Evolutionary conservation across 1,284 basidiomycete genomes (phyloP), one percentile per base, ranked within the genome.

Genomic region (Thecaphora thlaspeos): DNA sequence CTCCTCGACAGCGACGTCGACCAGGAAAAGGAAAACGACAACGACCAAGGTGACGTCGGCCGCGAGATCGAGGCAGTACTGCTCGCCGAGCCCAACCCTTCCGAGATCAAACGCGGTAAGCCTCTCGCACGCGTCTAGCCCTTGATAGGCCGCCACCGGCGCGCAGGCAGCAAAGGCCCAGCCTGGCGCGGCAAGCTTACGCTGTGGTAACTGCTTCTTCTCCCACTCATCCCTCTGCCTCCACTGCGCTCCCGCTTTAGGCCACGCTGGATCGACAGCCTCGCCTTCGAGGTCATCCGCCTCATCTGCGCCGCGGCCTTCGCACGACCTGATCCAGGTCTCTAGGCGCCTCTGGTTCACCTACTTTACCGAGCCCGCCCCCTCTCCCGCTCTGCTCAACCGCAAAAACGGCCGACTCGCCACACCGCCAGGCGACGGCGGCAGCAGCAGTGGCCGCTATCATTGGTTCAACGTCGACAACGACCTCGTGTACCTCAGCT

Each of bases 401-500:
- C 24, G 26, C n/a, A 40, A 50, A 19, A 44, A 54, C 14, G 61
- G 61, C 18, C 30, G 51, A 19, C 17, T 23, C 17, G 46, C 46
- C 2, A 59, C 57, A 0, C 41, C 44, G 36, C 54, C 51, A n/a
- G 58, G 61, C 22, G 45, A 52, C 21, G 26, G 48, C 50, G 32
- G 11, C 32, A 60, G 61, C 22, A 43, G 49, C 21, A 22, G 48
- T 48, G 32, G 11, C 32, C 32, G 32, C 32, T 34, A 34, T 15
- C 70, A 75, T 41, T 76, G 74, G 74, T 68, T 76, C 63, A 68
- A 62, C 55, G 85, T 94, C 80, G 91, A 97, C 80, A 87, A 93
- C 80, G 87, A 91, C 63, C 84, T 97, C 47, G 83, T 87, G 61
- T 98, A 98, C 81, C 85, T 92, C 53, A 89, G 89, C 32, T 98